Evolutionary conservation across 768 basidiomycete species (phyloP), one percentile per base, ranked within the genome.

Genomic region (Ramaria sp.): DNA sequence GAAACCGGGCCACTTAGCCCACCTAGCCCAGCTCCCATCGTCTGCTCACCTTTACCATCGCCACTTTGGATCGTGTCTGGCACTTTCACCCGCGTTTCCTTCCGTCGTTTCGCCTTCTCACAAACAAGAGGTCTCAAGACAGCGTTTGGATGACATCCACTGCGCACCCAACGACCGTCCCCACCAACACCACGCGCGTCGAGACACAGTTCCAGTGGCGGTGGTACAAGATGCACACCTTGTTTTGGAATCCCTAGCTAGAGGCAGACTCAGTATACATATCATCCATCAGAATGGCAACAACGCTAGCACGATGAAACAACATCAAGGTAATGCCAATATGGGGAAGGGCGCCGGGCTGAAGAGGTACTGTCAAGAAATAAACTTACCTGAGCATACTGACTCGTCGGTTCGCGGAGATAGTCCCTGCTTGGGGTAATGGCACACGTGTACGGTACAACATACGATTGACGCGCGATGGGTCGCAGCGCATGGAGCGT

Each of bases 391-490:
- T 84, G 81, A 0, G 84, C 81, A 63, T 95, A 96, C n/a, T 84
- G 86, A 64, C 93, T 95, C 61, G 90, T 77, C 0, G 90, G 86
- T 63, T 93, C 88, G 3, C 74, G 66, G 30, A 91, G 76, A 68
- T 96, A 96, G 0, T 74, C 65, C 0, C 82, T 71, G 19, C 82
- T 80, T 3, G 86, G 83, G 15, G 81, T 76, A 53, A 94, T 78
- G 22, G 80, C 73, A 20, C 83, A 80, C 0, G 74, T 75, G 59
- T 78, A 85, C 0, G 86, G 82, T 0, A 84, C 75, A 42, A 95
- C 77, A 56, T 85, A 75, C 2, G 73, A 66, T 7, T 78, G 71
- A 0, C 78, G 71, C 0, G 80, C 70, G 38, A 91, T 75, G 1
- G 82, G 71, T 2, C 73, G 62, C 0, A 81, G 77, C 1, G 89